Conservation (phyloP, 2,329 filamentous ascomycete species). For the Ophiostoma perfectum region DNA sequence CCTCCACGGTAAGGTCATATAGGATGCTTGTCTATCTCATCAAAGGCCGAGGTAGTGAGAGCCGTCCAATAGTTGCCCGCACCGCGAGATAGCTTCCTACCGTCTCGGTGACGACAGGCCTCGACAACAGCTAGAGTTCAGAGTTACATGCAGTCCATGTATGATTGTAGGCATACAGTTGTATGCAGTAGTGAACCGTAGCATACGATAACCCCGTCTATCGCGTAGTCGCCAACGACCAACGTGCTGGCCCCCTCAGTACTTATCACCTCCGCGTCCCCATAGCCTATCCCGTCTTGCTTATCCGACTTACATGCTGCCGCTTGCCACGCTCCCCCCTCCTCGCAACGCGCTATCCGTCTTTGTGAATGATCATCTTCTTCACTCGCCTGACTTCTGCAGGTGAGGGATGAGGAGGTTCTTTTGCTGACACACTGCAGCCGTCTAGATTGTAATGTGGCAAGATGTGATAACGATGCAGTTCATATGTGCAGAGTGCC, state of each 20-base stretch:
- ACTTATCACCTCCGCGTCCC: background rate
- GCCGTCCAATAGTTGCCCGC: too few species aligned
- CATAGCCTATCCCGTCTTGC: background rate
- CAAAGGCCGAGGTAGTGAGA: too few species aligned
- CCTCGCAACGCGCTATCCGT: background rate
- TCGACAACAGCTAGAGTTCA: background rate
- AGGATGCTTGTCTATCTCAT: too few species aligned
- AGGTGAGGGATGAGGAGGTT: conserved; percentile 1
- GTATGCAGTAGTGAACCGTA: background rate
- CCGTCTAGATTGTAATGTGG: background rate
- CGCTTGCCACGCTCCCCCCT: background rate
- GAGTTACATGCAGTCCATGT: background rate
- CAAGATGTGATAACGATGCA: background rate
- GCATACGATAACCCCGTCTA: background rate
- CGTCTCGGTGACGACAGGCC: too few species aligned
- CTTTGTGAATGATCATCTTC: background rate
- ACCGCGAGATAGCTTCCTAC: too few species aligned
- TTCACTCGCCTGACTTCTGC: background rate
- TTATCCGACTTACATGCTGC: conserved; percentile 4
- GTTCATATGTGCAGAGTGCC: too few species aligned
- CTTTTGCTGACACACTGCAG: background rate
- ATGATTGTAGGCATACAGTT: background rate
- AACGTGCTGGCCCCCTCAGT: background rate
- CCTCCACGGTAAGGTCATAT: too few species aligned
- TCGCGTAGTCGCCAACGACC: background rate